Conservation (phyloP, 768 basidiomycete genomes). For the Serendipita sp. region DNA sequence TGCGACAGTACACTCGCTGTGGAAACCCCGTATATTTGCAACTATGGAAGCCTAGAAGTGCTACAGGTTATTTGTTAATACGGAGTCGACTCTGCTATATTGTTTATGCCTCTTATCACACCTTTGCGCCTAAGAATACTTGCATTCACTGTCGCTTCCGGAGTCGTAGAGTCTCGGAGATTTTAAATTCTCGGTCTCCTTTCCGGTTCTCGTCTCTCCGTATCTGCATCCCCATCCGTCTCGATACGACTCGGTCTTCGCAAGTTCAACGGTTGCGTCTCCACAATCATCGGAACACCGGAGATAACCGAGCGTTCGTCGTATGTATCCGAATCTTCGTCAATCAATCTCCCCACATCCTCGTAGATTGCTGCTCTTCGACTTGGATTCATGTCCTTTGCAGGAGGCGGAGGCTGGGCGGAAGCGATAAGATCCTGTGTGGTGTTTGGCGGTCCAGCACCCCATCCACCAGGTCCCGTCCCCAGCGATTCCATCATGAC, state of each 20-base stretch:
- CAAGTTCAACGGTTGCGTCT: background rate
- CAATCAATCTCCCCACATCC: background rate
- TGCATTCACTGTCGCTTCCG: background rate
- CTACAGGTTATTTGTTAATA: too few species aligned
- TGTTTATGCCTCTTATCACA: background rate
- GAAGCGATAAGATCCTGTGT: background rate
- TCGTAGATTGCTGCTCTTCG: background rate
- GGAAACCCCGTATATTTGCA: too few species aligned
- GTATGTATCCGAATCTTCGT: background rate
- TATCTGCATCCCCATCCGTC: background rate
- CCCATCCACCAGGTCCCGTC: conserved; percentile 4
- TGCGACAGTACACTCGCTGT: too few species aligned
- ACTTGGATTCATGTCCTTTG: background rate
- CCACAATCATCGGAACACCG: background rate
- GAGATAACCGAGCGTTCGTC: background rate
- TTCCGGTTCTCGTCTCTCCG: background rate
- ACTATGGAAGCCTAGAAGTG: too few species aligned
- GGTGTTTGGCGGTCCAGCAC: background rate
- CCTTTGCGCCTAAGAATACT: background rate
- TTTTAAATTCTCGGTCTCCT: background rate
- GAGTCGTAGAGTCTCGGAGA: background rate
- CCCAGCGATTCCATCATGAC: conserved; percentile 1
- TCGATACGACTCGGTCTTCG: background rate
- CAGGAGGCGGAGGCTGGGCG: background rate
- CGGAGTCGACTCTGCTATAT: too few species aligned